These are phyloP conservation scores for Eutrema yunnanense DNA, from an alignment of 345 rosid genomes.

Conservation along the genomic window DNA sequence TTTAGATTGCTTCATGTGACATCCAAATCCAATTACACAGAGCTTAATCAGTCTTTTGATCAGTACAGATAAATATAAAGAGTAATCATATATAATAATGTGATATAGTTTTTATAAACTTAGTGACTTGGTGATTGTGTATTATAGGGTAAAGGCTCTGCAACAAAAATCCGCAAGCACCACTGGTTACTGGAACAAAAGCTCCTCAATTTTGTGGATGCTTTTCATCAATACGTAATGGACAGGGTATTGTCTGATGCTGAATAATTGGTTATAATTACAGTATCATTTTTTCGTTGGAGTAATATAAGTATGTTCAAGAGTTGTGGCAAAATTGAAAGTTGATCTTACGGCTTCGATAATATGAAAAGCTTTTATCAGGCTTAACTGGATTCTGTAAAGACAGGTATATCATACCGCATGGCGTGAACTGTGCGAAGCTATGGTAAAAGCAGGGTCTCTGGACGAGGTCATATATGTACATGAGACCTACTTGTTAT, in stretches of 20 bases:
- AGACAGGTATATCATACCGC: slow-evolving; percentile 92
- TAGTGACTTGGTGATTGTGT: slow-evolving; percentile 2
- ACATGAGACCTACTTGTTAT: slow-evolving; percentile 84
- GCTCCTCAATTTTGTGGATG: slow-evolving; percentile 97
- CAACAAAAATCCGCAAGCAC: slow-evolving; percentile 51
- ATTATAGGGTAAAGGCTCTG: slow-evolving; percentile 63
- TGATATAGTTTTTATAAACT: slow-evolving; percentile 3
- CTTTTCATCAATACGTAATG: slow-evolving; percentile 99
- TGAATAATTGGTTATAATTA: neutral
- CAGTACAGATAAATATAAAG: neutral
- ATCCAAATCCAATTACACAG: neutral
- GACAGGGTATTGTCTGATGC: slow-evolving; percentile 66
- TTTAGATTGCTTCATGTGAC: neutral
- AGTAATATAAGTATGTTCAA: neutral
- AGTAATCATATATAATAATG: neutral
- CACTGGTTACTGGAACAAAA: slow-evolving; percentile 98
- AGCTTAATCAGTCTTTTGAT: neutral
- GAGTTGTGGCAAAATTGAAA: neutral
- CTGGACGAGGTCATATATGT: slow-evolving; percentile 95
- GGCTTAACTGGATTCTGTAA: slow-evolving; percentile 24
- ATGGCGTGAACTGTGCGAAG: slow-evolving; percentile 94
- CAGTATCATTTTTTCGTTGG: neutral
- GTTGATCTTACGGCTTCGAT: neutral
- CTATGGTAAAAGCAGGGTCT: slow-evolving; percentile 82
- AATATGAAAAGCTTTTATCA: neutral